These are phyloP conservation scores for Adansonia digitata DNA, from an alignment of 345 rosid genomes.

Conservation along the genomic window DNA sequence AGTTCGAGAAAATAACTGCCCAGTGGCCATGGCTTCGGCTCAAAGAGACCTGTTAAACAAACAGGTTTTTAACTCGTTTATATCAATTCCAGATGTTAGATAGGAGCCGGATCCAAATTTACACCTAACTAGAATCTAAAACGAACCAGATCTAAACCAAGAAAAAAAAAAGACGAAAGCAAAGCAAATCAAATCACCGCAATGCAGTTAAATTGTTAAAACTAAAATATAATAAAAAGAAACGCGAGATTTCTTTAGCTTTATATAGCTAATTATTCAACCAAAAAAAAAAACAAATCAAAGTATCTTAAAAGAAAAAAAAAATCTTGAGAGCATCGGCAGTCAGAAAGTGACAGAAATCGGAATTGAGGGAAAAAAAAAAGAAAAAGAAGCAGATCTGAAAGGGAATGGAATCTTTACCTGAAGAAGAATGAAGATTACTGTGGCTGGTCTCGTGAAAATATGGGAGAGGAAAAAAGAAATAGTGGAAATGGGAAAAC, in stretches of 20 bases:
- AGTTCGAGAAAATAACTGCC: conserved; percentile 80
- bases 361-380: conserved; percentile 18
- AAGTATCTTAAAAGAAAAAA: background rate
- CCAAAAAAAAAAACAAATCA: conserved; percentile 14
- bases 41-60: conserved; percentile 32
- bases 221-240: background rate
- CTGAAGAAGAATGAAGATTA: conserved; percentile 1
- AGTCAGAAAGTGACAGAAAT: conserved; percentile 12
- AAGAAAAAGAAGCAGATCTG: conserved; percentile 1
- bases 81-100: background rate
- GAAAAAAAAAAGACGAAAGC: background rate
- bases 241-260: conserved; percentile 9
- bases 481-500: conserved; percentile 9
- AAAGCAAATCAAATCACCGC: background rate
- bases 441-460: conserved; percentile 12
- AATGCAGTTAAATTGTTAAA: background rate
- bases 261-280: background rate
- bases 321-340: conserved; percentile 26
- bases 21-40: conserved; percentile 71
- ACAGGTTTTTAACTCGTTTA: background rate
- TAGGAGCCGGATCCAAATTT: background rate
- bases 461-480: background rate
- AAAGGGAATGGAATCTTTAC: conserved; percentile 6
- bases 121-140: conserved; percentile 23
- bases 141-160: conserved; percentile 14